Conservation (phyloP, 2,329 filamentous ascomycete species). For the Magnaporthiopsis incrustans region DNA sequence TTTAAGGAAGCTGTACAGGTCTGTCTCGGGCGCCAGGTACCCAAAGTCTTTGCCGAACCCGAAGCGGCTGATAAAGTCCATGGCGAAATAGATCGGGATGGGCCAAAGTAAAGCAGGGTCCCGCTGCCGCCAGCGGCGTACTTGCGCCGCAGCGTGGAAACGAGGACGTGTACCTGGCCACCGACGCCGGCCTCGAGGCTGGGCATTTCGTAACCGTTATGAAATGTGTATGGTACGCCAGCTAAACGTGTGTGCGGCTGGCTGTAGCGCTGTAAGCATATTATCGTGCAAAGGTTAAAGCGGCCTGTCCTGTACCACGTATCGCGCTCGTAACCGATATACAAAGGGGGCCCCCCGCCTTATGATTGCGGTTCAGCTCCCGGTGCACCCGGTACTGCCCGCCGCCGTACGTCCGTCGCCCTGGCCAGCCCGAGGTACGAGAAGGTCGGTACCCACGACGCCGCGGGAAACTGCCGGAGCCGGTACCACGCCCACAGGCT, state of each 20-base stretch:
- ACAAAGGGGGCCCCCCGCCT: constrained; percentile 15
- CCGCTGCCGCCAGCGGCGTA: not conserved
- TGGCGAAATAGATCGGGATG: constrained; percentile 30
- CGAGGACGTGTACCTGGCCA: constrained; percentile 2
- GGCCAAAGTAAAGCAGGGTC: not conserved
- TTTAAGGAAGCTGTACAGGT: constrained; percentile 34
- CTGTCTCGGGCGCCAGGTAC: constrained; percentile 32
- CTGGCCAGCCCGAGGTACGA: constrained; percentile 24
- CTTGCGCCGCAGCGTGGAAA: not conserved
- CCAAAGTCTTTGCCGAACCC: constrained; percentile 42
- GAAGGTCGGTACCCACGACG: constrained; percentile 21
- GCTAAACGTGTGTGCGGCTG: no score
- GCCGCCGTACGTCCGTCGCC: constrained; percentile 14
- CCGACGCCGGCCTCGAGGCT: constrained; percentile 15
- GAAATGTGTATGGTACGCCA: no score
- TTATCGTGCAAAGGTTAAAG: constrained; percentile 38
- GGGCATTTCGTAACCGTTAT: constrained; percentile 21
- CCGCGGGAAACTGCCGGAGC: constrained; percentile 18
- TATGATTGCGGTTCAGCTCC: constrained; percentile 17
- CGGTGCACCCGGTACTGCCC: constrained; percentile 16
- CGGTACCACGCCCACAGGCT: constrained; percentile 12
- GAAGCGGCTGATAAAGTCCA: constrained; percentile 43
- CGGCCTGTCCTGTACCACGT: constrained; percentile 35
- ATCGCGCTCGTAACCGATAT: constrained; percentile 26
- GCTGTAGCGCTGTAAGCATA: constrained; percentile 35